Conservation (phyloP, 2,329 filamentous ascomycete species). For the Colletotrichum melonis region DNA sequence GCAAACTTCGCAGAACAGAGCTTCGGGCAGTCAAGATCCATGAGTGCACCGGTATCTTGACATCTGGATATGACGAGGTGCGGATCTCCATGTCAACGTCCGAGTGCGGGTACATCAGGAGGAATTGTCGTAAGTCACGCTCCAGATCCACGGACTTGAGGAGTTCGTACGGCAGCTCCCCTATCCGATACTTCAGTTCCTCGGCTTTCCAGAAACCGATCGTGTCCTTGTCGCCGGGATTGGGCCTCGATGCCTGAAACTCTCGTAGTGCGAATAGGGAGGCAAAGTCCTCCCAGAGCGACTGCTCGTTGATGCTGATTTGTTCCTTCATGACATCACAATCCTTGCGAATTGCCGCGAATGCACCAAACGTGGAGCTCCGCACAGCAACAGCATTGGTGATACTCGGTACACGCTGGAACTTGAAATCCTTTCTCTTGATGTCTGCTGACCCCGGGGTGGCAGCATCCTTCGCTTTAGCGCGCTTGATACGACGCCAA, state of each 20-base stretch:
- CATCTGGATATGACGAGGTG: conserved; percentile 72
- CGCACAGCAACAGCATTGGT: conserved; percentile 86
- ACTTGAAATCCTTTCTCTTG: conserved; percentile 92
- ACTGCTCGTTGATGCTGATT: conserved; percentile 74
- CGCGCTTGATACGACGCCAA: conserved; percentile 87
- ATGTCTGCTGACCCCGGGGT: conserved; percentile 60
- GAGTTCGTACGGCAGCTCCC: conserved; percentile 61
- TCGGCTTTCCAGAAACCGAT: conserved; percentile 54
- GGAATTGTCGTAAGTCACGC: conserved; percentile 64
- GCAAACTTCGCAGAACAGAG: conserved; percentile 69
- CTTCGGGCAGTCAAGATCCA: conserved; percentile 85
- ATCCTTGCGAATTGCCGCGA: conserved; percentile 87
- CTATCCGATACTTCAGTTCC: conserved; percentile 64
- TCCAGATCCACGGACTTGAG: conserved; percentile 75
- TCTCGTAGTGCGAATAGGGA: conserved; percentile 75
- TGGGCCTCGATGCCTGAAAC: conserved; percentile 60
- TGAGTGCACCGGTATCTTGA: conserved; percentile 83
- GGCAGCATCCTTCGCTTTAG: conserved; percentile 79
- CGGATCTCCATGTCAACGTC: conserved; percentile 58
- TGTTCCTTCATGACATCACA: conserved; percentile 81
- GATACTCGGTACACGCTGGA: conserved; percentile 88
- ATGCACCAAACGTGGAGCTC: conserved; percentile 90
- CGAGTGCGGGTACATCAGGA: conserved; percentile 53
- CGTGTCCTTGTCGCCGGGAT: conserved; percentile 49
- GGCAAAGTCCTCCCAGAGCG: conserved; percentile 79